Base-by-base conservation (phyloP, 2,329 filamentous ascomycete species). In the Colletotrichum sp. region DNA sequence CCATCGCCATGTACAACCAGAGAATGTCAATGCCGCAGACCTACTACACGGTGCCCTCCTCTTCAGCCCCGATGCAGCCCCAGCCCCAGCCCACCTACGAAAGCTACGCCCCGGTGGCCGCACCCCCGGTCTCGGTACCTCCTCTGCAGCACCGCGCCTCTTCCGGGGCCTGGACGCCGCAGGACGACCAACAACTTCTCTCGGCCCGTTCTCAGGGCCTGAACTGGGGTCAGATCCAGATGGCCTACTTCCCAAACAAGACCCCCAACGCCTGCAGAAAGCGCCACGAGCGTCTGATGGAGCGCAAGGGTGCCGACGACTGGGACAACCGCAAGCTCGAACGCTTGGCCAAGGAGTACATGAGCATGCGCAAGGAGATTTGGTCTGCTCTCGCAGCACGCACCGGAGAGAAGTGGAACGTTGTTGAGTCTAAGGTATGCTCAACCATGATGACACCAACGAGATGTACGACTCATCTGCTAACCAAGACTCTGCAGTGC, bases 191-290 rank as follows among this genome's bases (percentile, higher is more conserved):
- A 80, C 91, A 91, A 49, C 90, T 98, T 59, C 88, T 96, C 77
- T 86, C 88, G 59, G 94, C 95, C 18, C 91, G 95, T 69, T 91
- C 93, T 64, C 91, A 93, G 80, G 94, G 94, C 28, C 90, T 96
- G 83, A 96, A 96, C 85, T 98, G 95, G 95, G 90, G 91, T 70
- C 93, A 95, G 80, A 97, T 98, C 82, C 93, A 95, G 80, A 89
- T 89, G 77, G 91, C 90, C 77, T 92, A 95, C 85, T 98, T 98
- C 83, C 94, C 93, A 2, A 89, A 86, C 83, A 98, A 98, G 87
- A 92, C 91, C 10, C 87, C 94, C 75, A 97, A 97, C 83, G 96
- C 96, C 21, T 98, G 95, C 86, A 94, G 95, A 78, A 98, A 98
- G 87, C 92, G 95, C 71, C 95, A 98, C 81, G 95, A 98, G 85